phyloP scores from a whole-genome alignment of 305 asterid genomes.

The Fraxinus paxiana region DNA sequence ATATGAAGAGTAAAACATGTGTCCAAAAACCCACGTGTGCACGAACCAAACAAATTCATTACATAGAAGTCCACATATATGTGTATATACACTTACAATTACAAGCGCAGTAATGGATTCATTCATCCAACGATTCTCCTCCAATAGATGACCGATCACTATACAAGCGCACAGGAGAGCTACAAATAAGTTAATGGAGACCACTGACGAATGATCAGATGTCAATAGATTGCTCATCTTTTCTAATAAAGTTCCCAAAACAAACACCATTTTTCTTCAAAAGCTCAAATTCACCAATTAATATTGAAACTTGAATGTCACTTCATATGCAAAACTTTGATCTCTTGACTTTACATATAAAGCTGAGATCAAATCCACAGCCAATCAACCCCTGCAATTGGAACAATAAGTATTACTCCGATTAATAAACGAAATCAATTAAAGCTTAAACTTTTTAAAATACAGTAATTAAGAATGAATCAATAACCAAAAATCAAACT shows the following conservation, averaged over 20 bases:
- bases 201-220: slow-evolving; percentile 70
- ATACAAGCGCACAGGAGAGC: slow-evolving; percentile 70
- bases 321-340: background rate
- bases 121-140: slow-evolving; percentile 81
- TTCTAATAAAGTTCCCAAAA: slow-evolving; percentile 29
- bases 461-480: background rate
- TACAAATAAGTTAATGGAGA: slow-evolving; percentile 61
- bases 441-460: background rate
- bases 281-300: background rate
- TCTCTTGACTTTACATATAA: background rate
- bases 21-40: background rate
- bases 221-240: slow-evolving; percentile 30
- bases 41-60: background rate
- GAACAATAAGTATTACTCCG: background rate
- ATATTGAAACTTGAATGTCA: background rate
- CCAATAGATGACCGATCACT: slow-evolving; percentile 76
- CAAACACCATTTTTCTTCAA: slow-evolving; percentile 34
- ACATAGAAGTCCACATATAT: slow-evolving; percentile 4
- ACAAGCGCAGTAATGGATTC: slow-evolving; percentile 78
- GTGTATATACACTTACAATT: slow-evolving; percentile 44
- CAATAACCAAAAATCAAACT: background rate
- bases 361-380: background rate
- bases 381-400: background rate
- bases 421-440: background rate
- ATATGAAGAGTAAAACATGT: background rate